Conservation (phyloP, 1,139 yeast species). For the Yamadazyma friedrichii region DNA sequence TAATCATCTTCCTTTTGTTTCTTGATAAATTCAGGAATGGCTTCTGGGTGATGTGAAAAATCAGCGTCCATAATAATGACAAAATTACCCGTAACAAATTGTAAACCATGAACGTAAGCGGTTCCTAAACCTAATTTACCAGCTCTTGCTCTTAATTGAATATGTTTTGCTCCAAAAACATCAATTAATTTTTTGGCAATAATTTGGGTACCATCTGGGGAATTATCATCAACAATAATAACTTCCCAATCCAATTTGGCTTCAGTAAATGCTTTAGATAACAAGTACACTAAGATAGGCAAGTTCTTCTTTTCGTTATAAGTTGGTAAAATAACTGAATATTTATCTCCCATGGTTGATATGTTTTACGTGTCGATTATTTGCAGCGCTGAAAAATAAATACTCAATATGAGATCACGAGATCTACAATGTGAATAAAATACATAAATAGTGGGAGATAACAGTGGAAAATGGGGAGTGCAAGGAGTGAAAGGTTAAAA, state of each 20-base stretch:
- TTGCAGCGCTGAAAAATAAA: background rate
- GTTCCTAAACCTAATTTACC: conserved; percentile 83
- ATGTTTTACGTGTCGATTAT: conserved; percentile 7
- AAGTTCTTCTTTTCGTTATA: conserved; percentile 71
- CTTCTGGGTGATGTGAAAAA: conserved; percentile 79
- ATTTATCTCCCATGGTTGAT: conserved; percentile 38
- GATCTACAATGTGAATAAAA: too few relatives aligned
- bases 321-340: conserved; percentile 77
- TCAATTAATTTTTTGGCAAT: conserved; percentile 64
- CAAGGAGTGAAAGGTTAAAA: too few relatives aligned
- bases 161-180: conserved; percentile 62
- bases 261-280: conserved; percentile 67
- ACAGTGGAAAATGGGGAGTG: too few relatives aligned
- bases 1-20: conserved; percentile 63
- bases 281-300: conserved; percentile 70
- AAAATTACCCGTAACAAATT: conserved; percentile 70
- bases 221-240: conserved; percentile 74
- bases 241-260: conserved; percentile 73
- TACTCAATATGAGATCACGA: background rate
- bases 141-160: conserved; percentile 69
- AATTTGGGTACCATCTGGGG: conserved; percentile 83
- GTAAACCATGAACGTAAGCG: conserved; percentile 78
- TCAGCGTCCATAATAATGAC: conserved; percentile 87
- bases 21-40: conserved; percentile 72
- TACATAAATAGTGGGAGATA: too few relatives aligned